These are phyloP conservation scores for Xanthoparmelia taractica DNA, from an alignment of 495 filamentous ascomycete species.

Conservation along the genomic window DNA sequence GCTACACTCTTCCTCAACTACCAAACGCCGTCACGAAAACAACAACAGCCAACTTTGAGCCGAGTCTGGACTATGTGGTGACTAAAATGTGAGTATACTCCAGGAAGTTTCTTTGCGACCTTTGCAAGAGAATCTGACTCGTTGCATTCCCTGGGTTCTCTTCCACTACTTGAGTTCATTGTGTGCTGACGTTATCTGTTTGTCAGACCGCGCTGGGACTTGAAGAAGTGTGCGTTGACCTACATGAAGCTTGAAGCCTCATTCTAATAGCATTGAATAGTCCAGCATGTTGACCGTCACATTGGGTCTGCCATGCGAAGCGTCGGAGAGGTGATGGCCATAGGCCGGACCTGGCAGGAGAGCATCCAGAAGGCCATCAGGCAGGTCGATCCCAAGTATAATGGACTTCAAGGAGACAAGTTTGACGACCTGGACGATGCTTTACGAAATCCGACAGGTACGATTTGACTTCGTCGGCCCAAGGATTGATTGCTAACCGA, in stretches of 20 bases:
- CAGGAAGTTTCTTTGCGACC: neutral
- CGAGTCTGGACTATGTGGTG: constrained; percentile 92
- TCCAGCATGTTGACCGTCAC: constrained; percentile 95
- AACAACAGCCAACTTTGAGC: constrained; percentile 97
- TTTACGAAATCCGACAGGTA: constrained; percentile 69
- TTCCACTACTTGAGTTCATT: neutral
- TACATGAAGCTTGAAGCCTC: neutral
- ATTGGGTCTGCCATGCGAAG: constrained; percentile 98
- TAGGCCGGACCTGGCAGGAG: constrained; percentile 95
- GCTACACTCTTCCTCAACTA: constrained; percentile 87
- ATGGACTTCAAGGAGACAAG: constrained; percentile 90
- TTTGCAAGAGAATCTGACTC: neutral
- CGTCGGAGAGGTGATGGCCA: constrained; percentile 98
- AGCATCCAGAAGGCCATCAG: constrained; percentile 98
- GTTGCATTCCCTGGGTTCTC: neutral
- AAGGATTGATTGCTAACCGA: neutral
- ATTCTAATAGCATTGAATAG: neutral
- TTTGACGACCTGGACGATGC: constrained; percentile 90
- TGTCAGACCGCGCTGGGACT: constrained; percentile 71
- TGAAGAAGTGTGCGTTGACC: constrained; percentile 60
- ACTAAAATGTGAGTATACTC: constrained; percentile 64
- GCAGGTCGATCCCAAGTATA: constrained; percentile 84
- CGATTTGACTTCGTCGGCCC: neutral
- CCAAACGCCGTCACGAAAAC: constrained; percentile 98
- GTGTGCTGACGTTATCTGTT: neutral